phyloP scores from a whole-genome alignment of 139 green algal genomes.

The Chlorella ohadii region DNA sequence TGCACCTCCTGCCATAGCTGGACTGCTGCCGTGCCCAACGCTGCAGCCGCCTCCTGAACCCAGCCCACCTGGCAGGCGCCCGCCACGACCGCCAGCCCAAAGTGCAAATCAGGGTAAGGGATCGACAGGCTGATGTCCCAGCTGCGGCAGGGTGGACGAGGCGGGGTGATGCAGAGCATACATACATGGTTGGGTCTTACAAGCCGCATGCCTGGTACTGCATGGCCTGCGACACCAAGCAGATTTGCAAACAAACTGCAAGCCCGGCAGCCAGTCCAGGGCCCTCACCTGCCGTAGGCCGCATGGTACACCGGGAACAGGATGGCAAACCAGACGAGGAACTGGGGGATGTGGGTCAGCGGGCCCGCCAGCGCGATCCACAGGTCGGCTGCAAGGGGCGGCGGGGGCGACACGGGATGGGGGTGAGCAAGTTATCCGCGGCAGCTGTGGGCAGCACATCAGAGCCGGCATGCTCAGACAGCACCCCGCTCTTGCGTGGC shows the following conservation, averaged over 20 bases:
- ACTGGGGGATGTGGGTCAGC: conserved; percentile 78
- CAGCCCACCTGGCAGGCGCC: conserved; percentile 45
- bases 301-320: conserved; percentile 37
- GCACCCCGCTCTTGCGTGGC: not conserved
- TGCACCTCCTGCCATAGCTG: too few relatives aligned
- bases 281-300: conserved; percentile 23
- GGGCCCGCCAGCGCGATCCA: conserved; percentile 77
- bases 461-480: too few relatives aligned
- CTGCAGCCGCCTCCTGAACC: too few relatives aligned
- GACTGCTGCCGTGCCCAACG: too few relatives aligned
- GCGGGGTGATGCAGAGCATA: too few relatives aligned
- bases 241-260: too few relatives aligned
- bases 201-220: too few relatives aligned
- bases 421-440: too few relatives aligned
- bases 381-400: conserved; percentile 57
- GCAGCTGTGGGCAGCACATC: not conserved
- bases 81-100: conserved; percentile 53
- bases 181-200: too few relatives aligned
- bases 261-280: too few relatives aligned
- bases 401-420: not conserved
- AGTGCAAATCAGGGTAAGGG: conserved; percentile 10
- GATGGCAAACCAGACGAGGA: conserved; percentile 62
- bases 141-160: not conserved
- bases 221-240: too few relatives aligned
- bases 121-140: conserved; percentile 26